Conservation (phyloP, 495 filamentous ascomycete species). For the Hyaloscypha bicolor region DNA sequence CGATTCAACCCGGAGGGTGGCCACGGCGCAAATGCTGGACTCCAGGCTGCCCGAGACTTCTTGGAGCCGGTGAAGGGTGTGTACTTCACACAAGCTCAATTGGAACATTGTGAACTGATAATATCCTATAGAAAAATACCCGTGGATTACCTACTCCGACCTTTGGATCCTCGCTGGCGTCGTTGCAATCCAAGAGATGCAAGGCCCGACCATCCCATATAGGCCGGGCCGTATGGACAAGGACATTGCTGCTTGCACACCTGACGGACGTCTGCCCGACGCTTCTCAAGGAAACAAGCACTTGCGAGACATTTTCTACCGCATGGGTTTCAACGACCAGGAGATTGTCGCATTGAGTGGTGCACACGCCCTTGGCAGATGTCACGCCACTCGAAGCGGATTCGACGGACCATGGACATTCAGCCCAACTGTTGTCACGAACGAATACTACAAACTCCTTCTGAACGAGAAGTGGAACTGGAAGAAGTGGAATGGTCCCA, state of each 20-base stretch:
- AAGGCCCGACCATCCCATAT: slow-evolving; percentile 86
- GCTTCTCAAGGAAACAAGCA: slow-evolving; percentile 78
- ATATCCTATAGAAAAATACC: slow-evolving; percentile 65
- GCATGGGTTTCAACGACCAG: slow-evolving; percentile 97
- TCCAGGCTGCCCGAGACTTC: slow-evolving; percentile 88
- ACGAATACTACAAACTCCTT: slow-evolving; percentile 90
- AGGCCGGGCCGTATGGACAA: slow-evolving; percentile 84
- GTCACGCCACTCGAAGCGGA: slow-evolving; percentile 86
- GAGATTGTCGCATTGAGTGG: slow-evolving; percentile 92
- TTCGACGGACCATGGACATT: slow-evolving; percentile 96
- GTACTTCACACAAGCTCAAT: slow-evolving; percentile 22
- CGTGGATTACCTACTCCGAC: slow-evolving; percentile 96
- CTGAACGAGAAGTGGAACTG: slow-evolving; percentile 89
- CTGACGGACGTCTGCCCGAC: slow-evolving; percentile 95
- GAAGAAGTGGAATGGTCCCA: slow-evolving; percentile 92
- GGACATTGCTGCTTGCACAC: slow-evolving; percentile 85
- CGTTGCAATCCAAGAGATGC: slow-evolving; percentile 90
- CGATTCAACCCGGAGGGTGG: slow-evolving; percentile 88
- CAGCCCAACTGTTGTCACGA: slow-evolving; percentile 90
- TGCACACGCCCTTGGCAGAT: slow-evolving; percentile 91
- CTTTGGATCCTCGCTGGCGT: slow-evolving; percentile 93
- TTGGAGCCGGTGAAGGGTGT: slow-evolving; percentile 83
- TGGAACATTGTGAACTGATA: slow-evolving; percentile 37
- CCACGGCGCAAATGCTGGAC: slow-evolving; percentile 93
- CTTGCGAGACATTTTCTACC: slow-evolving; percentile 89